phyloP scores from a whole-genome alignment of 2,329 filamentous ascomycete genomes.

The Tolypocladium tundrense region DNA sequence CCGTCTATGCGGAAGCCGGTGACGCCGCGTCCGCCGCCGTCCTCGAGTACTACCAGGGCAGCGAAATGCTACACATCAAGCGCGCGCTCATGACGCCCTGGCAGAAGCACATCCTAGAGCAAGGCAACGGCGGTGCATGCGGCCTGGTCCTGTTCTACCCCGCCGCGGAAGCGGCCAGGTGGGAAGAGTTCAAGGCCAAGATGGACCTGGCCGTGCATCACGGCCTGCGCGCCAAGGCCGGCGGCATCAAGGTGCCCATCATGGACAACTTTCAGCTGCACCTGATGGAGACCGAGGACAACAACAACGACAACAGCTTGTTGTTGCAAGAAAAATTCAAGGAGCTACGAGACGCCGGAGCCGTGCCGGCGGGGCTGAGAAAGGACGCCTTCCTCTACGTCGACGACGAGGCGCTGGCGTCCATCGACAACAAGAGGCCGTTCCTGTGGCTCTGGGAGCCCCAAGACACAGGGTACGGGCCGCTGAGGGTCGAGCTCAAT shows the following conservation, averaged over 20 bases:
- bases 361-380: background rate
- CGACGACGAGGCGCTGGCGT: background rate
- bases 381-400: conserved; percentile 1
- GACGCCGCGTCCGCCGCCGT: background rate
- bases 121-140: background rate
- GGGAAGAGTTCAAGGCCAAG: background rate
- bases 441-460: conserved; percentile 1
- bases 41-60: background rate
- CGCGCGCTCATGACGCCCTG: background rate
- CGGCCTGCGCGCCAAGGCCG: background rate
- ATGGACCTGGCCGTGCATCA: background rate
- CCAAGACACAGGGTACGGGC: background rate
- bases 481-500: conserved; percentile 1
- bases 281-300: background rate
- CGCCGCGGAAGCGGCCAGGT: background rate
- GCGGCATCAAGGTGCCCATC: background rate
- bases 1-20: background rate
- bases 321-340: background rate
- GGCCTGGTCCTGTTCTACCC: background rate
- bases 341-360: background rate
- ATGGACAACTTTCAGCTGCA: background rate
- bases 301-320: background rate
- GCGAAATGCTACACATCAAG: background rate
- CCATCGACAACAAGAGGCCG: background rate
- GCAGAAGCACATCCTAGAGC: background rate